phyloP scores from a whole-genome alignment of 371 early-diverging fungal genomes.

The Massospora cicadina region DNA sequence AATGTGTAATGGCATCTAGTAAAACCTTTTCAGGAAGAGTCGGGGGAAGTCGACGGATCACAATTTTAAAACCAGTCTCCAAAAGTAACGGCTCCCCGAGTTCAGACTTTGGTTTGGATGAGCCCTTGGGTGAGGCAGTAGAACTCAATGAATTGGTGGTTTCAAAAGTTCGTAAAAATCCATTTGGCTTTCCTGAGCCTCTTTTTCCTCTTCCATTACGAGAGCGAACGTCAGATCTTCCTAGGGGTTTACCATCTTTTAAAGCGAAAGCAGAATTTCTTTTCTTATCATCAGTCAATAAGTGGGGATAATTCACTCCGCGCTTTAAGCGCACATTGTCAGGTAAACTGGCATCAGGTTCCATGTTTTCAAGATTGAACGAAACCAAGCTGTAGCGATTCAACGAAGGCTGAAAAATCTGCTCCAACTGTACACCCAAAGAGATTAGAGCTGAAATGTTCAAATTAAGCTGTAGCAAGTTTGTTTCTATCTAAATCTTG shows the following conservation, averaged over 20 bases:
- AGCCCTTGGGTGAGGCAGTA: not conserved
- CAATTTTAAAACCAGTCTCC: conserved; percentile 26
- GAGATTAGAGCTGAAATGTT: too few relatives aligned
- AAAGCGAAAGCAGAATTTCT: not conserved
- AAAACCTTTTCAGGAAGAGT: conserved; percentile 54
- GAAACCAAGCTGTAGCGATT: too few relatives aligned
- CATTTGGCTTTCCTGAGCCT: not conserved
- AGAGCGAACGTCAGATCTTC: not conserved
- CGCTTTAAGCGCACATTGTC: not conserved
- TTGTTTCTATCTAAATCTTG: too few relatives aligned
- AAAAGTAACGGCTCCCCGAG: not conserved
- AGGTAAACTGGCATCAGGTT: too few relatives aligned
- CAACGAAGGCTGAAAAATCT: too few relatives aligned
- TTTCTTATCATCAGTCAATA: not conserved
- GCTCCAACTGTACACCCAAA: too few relatives aligned
- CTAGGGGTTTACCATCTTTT: not conserved
- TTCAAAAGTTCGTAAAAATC: not conserved
- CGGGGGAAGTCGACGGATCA: conserved; percentile 62
- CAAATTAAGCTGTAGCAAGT: too few relatives aligned
- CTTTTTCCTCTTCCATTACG: not conserved
- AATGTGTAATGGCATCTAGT: conserved; percentile 33
- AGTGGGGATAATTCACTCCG: not conserved
- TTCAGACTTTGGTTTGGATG: not conserved
- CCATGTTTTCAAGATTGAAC: too few relatives aligned
- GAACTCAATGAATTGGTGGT: not conserved